A percentile compares a stretch with the other conserved stretches of the same genome.
Conservation (phyloP, 2,329 filamentous ascomycete species). For the Aspergillus sp. region DNA sequence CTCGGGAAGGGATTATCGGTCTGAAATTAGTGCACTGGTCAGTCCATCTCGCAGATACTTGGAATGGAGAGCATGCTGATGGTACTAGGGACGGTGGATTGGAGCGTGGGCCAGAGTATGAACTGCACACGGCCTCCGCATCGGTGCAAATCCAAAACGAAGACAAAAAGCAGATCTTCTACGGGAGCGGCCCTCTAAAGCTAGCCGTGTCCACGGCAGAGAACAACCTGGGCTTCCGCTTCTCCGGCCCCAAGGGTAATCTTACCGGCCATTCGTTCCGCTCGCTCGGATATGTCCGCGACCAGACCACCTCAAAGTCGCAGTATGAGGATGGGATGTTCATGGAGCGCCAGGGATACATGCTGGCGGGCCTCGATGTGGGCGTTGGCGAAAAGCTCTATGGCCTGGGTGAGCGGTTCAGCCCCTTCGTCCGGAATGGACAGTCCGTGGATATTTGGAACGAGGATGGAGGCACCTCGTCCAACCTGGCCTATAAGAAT, state of each 20-base stretch:
- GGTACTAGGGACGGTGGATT: conserved; percentile 30
- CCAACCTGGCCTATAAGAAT: conserved; percentile 41
- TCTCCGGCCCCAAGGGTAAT: conserved; percentile 21
- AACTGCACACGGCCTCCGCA: conserved; percentile 20
- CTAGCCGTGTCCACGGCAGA: conserved; percentile 31
- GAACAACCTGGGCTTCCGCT: conserved; percentile 34
- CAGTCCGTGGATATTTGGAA: conserved; percentile 65
- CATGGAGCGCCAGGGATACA: conserved; percentile 37
- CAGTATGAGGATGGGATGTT: conserved; percentile 34
- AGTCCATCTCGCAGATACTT: background rate
- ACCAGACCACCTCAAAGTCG: conserved; percentile 31
- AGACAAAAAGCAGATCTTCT: conserved; percentile 25
- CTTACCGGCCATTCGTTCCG: conserved; percentile 38
- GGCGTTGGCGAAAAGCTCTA: conserved; percentile 63
- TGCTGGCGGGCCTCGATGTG: conserved; percentile 38
- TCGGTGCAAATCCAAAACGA: conserved; percentile 26
- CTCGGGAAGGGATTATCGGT: conserved; percentile 37
- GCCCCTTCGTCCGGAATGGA: conserved; percentile 72
- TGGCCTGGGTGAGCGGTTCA: conserved; percentile 73
- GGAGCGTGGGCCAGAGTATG: conserved; percentile 36
- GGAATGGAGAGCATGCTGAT: too few relatives aligned
- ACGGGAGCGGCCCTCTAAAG: conserved; percentile 30
- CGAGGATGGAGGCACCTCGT: conserved; percentile 49
- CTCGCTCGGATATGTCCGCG: conserved; percentile 39
- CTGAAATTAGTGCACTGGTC: conserved; percentile 40